A percentile compares a stretch with the other conserved stretches of the same genome.
phyloP scores from a whole-genome alignment of 2,329 filamentous ascomycete species.

The Geosmithia morbida region DNA sequence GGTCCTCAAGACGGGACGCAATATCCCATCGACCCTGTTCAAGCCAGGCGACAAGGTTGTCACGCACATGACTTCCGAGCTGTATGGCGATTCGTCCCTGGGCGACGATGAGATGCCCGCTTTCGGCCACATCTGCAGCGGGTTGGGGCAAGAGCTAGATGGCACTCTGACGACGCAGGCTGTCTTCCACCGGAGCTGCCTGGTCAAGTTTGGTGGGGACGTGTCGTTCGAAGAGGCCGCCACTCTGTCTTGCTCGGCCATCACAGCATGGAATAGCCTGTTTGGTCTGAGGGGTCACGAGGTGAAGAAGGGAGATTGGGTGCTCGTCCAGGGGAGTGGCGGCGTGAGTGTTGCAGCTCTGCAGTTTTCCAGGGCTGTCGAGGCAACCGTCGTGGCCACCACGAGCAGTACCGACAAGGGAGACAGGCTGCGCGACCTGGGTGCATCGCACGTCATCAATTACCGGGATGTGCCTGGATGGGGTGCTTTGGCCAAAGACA shows the following conservation, averaged over 20 bases:
- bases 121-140: conserved; percentile 18
- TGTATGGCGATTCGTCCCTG: not conserved
- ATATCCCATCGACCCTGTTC: conserved; percentile 9
- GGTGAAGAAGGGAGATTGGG: conserved; percentile 18
- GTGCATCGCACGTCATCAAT: conserved; percentile 45
- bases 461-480: conserved; percentile 43
- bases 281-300: conserved; percentile 27
- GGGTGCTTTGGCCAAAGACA: conserved; percentile 40
- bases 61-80: conserved; percentile 11
- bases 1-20: conserved; percentile 32
- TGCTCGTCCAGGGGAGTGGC: conserved; percentile 23
- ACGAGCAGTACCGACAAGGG: conserved; percentile 39
- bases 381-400: conserved; percentile 16
- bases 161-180: conserved; percentile 43
- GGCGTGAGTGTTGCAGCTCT: conserved; percentile 21
- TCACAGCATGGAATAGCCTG: conserved; percentile 37
- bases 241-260: conserved; percentile 30
- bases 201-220: conserved; percentile 35
- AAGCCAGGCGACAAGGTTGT: conserved; percentile 42
- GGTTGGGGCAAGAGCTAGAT: conserved; percentile 41
- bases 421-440: conserved; percentile 34
- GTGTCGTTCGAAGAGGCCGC: conserved; percentile 21
- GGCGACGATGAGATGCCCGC: conserved; percentile 9
- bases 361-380: conserved; percentile 7
- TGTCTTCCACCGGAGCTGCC: conserved; percentile 39